Evolutionary conservation across 306 rosid genomes (phyloP).

Genomic region (Acacia crassicarpa): DNA sequence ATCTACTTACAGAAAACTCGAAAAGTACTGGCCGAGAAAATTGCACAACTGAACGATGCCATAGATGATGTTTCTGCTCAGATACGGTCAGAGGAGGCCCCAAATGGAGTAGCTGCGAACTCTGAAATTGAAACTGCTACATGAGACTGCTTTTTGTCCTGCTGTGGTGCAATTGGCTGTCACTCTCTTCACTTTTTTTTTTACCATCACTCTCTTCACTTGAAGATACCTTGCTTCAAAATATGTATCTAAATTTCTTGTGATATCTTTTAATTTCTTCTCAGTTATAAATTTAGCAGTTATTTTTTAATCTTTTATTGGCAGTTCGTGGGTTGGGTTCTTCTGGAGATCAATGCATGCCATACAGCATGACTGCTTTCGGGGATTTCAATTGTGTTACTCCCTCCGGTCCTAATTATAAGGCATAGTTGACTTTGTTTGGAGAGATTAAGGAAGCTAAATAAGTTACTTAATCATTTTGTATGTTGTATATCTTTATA

Average conservation of each 20-base stretch:
- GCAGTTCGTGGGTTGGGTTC: slow-evolving; percentile 9
- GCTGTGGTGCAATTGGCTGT: slow-evolving; percentile 14
- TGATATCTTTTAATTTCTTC: slow-evolving; percentile 34
- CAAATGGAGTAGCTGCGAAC: slow-evolving; percentile 68
- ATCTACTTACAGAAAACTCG: slow-evolving; percentile 71
- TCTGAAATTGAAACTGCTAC: slow-evolving; percentile 74
- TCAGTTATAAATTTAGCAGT: slow-evolving; percentile 35
- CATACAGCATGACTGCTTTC: slow-evolving; percentile 16
- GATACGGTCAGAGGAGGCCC: slow-evolving; percentile 58
- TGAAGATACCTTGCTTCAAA: slow-evolving; percentile 31
- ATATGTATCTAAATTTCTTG: slow-evolving; percentile 43
- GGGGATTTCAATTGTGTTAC: slow-evolving; percentile 19
- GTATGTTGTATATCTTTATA: no score
- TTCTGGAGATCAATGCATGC: not conserved
- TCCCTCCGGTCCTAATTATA: no score
- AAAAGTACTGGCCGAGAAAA: slow-evolving; percentile 75
- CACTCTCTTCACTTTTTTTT: not conserved
- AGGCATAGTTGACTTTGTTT: no score
- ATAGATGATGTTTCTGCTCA: slow-evolving; percentile 92
- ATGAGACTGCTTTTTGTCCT: slow-evolving; percentile 43
- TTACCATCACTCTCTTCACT: not conserved
- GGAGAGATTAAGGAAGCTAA: no score
- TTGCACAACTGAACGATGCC: slow-evolving; percentile 84
- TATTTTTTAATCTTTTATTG: slow-evolving; percentile 3
- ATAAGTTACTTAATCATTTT: no score